Evolutionary conservation across 768 basidiomycete species (phyloP).

Genomic region (Pleurotus tuber-regium): DNA sequence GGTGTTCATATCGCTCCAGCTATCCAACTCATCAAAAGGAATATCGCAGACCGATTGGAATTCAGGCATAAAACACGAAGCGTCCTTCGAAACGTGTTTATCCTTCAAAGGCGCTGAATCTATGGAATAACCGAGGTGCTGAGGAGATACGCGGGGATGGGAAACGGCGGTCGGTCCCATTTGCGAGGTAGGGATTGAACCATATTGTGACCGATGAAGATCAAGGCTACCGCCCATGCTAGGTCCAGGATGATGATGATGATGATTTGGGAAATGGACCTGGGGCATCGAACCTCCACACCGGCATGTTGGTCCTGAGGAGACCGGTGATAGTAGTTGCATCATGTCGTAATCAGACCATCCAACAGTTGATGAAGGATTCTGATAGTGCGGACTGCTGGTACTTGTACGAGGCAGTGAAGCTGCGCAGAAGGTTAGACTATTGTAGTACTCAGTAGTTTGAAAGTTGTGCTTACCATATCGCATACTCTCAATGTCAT

Average conservation of each 20-base stretch:
- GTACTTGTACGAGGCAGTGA: too few relatives aligned
- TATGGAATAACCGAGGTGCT: not conserved
- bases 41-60: not conserved
- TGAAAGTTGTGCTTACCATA: not conserved
- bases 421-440: too few relatives aligned
- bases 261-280: not conserved
- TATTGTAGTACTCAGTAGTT: too few relatives aligned
- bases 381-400: not conserved
- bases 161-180: not conserved
- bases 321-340: not conserved
- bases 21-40: constrained; percentile 4
- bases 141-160: not conserved
- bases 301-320: not conserved
- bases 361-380: not conserved
- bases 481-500: not conserved
- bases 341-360: constrained; percentile 6
- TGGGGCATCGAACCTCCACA: constrained; percentile 1
- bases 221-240: not conserved
- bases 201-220: not conserved
- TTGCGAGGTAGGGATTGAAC: not conserved
- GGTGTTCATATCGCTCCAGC: constrained; percentile 6
- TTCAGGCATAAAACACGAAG: not conserved
- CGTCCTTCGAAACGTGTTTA: not conserved
- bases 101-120: not conserved
- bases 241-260: too few relatives aligned